These are phyloP conservation scores for Termitomyces sp. DNA, from an alignment of 768 basidiomycete species.

Conservation along the genomic window DNA sequence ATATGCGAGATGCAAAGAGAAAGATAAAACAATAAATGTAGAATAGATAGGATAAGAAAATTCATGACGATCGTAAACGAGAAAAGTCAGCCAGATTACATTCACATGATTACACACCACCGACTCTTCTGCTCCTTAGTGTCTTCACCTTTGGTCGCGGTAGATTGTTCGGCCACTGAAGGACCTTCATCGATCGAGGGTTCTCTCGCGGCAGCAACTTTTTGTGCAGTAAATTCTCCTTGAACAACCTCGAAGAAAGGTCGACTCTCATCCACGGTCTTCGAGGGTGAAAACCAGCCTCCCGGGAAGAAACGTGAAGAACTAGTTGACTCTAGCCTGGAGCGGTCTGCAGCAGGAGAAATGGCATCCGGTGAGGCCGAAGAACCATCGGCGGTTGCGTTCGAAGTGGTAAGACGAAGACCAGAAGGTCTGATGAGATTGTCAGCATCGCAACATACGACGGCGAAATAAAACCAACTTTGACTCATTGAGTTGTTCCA, in stretches of 20 bases:
- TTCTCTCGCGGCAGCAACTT: slow-evolving; percentile 9
- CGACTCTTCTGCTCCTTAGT: slow-evolving; percentile 25
- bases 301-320: slow-evolving; percentile 57
- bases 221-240: slow-evolving; percentile 38
- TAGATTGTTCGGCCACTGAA: slow-evolving; percentile 9
- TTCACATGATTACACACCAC: slow-evolving; percentile 37
- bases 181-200: slow-evolving; percentile 19
- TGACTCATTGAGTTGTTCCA: slow-evolving; percentile 4
- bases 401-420: slow-evolving; percentile 13
- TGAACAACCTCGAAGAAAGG: slow-evolving; percentile 44
- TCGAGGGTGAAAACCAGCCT: slow-evolving; percentile 41
- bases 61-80: slow-evolving; percentile 12
- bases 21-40: slow-evolving; percentile 5
- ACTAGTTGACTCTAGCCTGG: slow-evolving; percentile 44
- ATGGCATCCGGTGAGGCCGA: slow-evolving; percentile 8
- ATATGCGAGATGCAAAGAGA: slow-evolving; percentile 7
- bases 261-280: slow-evolving; percentile 33
- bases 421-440: slow-evolving; percentile 6
- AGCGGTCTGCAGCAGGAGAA: slow-evolving; percentile 23
- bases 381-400: slow-evolving; percentile 7
- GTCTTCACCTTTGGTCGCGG: slow-evolving; percentile 11
- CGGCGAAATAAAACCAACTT: slow-evolving; percentile 3
- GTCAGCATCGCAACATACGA: background rate
- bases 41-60: slow-evolving; percentile 7
- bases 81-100: background rate